A percentile compares a stretch with the other conserved stretches of the same genome.
Conservation (phyloP, 352 stramenopile genomes). For the Phytophthora vignae region DNA sequence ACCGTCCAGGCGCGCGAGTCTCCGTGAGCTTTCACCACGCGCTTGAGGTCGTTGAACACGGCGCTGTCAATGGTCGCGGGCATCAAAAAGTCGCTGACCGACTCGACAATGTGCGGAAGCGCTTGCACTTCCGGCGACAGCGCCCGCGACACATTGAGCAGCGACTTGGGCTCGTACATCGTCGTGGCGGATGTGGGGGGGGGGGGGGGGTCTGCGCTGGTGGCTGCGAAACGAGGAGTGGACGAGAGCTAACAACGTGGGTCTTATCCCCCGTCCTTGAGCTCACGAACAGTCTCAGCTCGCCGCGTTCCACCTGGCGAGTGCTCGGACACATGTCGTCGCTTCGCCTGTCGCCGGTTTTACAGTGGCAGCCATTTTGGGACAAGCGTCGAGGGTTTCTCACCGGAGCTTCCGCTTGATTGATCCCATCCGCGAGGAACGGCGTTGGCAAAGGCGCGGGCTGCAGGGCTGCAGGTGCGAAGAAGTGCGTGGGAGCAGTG, state of each 20-base stretch:
- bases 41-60: slow-evolving; percentile 20
- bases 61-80: slow-evolving; percentile 19
- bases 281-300: slow-evolving; percentile 6
- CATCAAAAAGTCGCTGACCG: slow-evolving; percentile 18
- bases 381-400: slow-evolving; percentile 11
- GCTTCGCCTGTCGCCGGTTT: slow-evolving; percentile 23
- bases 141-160: slow-evolving; percentile 12
- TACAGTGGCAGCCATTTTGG: slow-evolving; percentile 6
- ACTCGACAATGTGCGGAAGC: slow-evolving; percentile 18
- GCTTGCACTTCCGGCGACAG: slow-evolving; percentile 9
- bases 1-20: slow-evolving; percentile 10
- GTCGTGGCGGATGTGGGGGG: no score
- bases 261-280: slow-evolving; percentile 9
- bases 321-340: slow-evolving; percentile 8
- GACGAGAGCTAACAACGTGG: no score
- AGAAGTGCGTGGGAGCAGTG: slow-evolving; percentile 8
- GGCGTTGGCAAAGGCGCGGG: neutral
- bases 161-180: slow-evolving; percentile 19
- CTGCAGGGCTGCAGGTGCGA: neutral
- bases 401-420: slow-evolving; percentile 2
- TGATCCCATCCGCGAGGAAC: slow-evolving; percentile 21
- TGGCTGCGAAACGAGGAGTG: slow-evolving; percentile 10
- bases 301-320: slow-evolving; percentile 4
- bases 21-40: slow-evolving; percentile 11
- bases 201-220: no score